Conservation (phyloP, 805 yeast species). For the Cyberlindnera bimundalis region DNA sequence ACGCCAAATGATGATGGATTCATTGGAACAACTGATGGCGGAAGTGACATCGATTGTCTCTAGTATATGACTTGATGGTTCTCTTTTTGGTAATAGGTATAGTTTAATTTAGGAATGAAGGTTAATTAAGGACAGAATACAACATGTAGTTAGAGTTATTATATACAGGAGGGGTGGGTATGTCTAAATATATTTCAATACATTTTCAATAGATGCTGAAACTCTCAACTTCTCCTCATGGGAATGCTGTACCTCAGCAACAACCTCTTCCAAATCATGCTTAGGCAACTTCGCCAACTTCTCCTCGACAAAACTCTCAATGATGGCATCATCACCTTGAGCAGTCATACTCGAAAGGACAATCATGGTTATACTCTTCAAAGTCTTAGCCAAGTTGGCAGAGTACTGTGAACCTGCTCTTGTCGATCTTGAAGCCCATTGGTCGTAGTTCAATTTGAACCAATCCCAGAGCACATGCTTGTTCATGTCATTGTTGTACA, state of each 20-base stretch:
- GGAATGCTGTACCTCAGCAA: constrained; percentile 10
- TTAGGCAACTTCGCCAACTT: constrained; percentile 35
- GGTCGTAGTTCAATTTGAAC: constrained; percentile 50
- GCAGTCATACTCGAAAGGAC: constrained; percentile 35
- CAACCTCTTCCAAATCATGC: constrained; percentile 33
- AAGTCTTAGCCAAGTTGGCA: constrained; percentile 44
- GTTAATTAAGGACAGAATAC: too few relatives aligned
- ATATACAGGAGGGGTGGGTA: not conserved
- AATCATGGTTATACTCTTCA: constrained; percentile 35
- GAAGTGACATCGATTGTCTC: constrained; percentile 21
- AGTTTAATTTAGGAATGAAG: too few relatives aligned
- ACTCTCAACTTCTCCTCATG: constrained; percentile 18
- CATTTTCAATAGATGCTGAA: constrained; percentile 12
- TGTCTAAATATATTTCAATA: constrained; percentile 5
- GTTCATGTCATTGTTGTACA: constrained; percentile 33
- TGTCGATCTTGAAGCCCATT: constrained; percentile 47
- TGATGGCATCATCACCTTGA: constrained; percentile 25
- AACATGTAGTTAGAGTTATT: too few relatives aligned
- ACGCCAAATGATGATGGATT: constrained; percentile 16
- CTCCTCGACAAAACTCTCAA: constrained; percentile 32
- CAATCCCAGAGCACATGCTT: constrained; percentile 49
- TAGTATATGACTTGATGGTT: not conserved
- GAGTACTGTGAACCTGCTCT: constrained; percentile 43
- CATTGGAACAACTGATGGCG: constrained; percentile 22
- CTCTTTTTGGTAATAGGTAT: too few relatives aligned